Percentiles rank a stretch among this genome's conserved stretches.
Evolutionary conservation across 208 protist genomes (phyloP).

Genomic region (Kentomonas sorsogonicus): DNA sequence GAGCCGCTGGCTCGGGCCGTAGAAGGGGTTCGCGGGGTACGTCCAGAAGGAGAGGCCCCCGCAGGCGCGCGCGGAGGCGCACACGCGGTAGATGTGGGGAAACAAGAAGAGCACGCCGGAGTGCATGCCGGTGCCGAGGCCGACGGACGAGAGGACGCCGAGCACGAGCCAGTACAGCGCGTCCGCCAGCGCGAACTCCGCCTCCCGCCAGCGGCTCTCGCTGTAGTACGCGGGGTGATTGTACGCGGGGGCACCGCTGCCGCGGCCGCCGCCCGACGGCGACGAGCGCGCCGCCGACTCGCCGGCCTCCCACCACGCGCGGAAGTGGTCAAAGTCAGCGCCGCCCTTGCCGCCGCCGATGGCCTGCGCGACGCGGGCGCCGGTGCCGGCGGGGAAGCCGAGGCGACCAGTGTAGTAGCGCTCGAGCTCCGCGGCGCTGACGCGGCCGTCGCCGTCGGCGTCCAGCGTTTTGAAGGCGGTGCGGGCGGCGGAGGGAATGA

Average conservation of each 20-base stretch:
- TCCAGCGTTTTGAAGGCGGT: conserved; percentile 47
- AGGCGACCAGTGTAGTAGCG: conserved; percentile 47
- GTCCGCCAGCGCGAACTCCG: conserved; percentile 73
- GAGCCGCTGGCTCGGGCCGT: conserved; percentile 58
- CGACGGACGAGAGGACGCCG: conserved; percentile 88
- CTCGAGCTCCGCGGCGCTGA: conserved; percentile 41
- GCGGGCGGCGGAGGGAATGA: conserved; percentile 28
- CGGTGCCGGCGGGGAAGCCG: conserved; percentile 14
- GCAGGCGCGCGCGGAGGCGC: conserved; percentile 80
- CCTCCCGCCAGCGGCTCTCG: conserved; percentile 66
- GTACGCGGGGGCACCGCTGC: no score
- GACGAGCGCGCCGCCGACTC: no score
- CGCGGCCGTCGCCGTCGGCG: conserved; percentile 36
- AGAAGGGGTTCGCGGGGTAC: conserved; percentile 81
- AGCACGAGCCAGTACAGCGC: conserved; percentile 88
- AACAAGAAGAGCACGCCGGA: conserved; percentile 94
- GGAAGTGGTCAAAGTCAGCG: conserved; percentile 32
- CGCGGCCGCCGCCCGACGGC: no score
- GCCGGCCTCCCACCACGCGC: conserved; percentile 63
- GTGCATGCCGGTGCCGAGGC: conserved; percentile 93
- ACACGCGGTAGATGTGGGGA: conserved; percentile 92
- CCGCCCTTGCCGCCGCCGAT: conserved; percentile 21
- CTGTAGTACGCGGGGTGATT: conserved; percentile 33
- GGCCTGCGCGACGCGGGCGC: conserved; percentile 15
- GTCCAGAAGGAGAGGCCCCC: conserved; percentile 83